phyloP scores from a whole-genome alignment of 768 basidiomycete genomes.

The Artomyces pyxidatus region DNA sequence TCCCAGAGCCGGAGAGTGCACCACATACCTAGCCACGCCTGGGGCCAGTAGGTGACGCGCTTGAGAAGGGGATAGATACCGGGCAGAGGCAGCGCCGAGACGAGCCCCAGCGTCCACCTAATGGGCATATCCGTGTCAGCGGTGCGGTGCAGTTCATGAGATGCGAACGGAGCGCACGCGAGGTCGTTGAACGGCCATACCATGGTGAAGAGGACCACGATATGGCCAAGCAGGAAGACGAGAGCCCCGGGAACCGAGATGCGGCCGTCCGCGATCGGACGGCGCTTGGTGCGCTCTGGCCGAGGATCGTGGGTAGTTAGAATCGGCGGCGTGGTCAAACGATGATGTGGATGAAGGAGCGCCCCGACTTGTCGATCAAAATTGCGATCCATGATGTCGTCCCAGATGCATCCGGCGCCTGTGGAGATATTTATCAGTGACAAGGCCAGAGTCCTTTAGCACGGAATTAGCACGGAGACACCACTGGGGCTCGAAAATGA shows the following conservation, averaged over 20 bases:
- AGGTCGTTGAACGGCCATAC: conserved; percentile 11
- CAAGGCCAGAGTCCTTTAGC: neutral
- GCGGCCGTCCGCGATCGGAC: conserved; percentile 15
- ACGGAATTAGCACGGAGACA: neutral
- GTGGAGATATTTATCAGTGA: neutral
- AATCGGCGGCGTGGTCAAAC: too few species aligned
- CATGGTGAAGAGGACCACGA: conserved; percentile 1
- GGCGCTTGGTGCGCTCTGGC: conserved; percentile 16
- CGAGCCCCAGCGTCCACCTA: conserved; percentile 16
- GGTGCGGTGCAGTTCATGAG: neutral
- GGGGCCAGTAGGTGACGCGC: conserved; percentile 23
- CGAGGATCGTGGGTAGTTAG: too few species aligned
- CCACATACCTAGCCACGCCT: conserved; percentile 21
- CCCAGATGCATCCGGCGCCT: neutral
- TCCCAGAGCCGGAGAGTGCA: neutral
- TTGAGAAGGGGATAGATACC: conserved; percentile 23
- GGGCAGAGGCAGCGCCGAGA: conserved; percentile 17
- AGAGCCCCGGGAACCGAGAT: conserved; percentile 14
- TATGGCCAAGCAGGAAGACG: conserved; percentile 11
- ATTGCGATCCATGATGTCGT: conserved; percentile 1
- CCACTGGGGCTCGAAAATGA: neutral
- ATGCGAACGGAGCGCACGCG: conserved; percentile 4
- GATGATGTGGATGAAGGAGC: too few species aligned
- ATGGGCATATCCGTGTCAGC: neutral
- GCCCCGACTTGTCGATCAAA: neutral